A percentile compares a stretch with the other conserved stretches of the same genome.
These are phyloP conservation scores for Globisporangium canariense DNA, from an alignment of 352 stramenopile genomes.

Conservation along the genomic window DNA sequence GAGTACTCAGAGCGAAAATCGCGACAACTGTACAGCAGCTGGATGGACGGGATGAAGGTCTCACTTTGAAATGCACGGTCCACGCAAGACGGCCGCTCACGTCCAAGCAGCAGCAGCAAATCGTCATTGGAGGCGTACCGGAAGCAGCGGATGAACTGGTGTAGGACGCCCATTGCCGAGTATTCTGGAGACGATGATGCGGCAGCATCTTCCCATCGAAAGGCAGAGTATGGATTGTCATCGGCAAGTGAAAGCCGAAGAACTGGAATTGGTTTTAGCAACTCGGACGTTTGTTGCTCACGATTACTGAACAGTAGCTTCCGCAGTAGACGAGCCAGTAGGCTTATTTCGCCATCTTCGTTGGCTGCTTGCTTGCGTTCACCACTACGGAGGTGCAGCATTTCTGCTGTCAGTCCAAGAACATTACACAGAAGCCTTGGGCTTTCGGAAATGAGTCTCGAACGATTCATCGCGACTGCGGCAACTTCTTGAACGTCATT, in stretches of 20 bases:
- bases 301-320: neutral
- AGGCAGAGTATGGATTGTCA: neutral
- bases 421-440: neutral
- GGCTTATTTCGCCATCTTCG: neutral
- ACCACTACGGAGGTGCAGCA: neutral
- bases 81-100: neutral
- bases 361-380: neutral
- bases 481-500: neutral
- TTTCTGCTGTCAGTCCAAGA: neutral
- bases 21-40: neutral
- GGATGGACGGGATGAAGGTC: constrained; percentile 3
- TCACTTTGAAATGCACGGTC: constrained; percentile 1
- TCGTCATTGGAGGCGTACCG: neutral
- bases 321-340: neutral
- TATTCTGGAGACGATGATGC: neutral
- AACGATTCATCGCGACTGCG: neutral
- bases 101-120: constrained; percentile 3
- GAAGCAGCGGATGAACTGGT: constrained; percentile 16
- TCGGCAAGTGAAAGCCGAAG: no score
- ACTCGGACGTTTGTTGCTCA: neutral
- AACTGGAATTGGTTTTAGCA: neutral
- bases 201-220: neutral
- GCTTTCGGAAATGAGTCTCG: neutral
- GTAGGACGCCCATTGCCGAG: neutral
- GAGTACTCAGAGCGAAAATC: neutral